A percentile compares a stretch with the other conserved stretches of the same genome.
phyloP scores from a whole-genome alignment of 148 eudicot species.

The Suaeda aralocaspica region DNA sequence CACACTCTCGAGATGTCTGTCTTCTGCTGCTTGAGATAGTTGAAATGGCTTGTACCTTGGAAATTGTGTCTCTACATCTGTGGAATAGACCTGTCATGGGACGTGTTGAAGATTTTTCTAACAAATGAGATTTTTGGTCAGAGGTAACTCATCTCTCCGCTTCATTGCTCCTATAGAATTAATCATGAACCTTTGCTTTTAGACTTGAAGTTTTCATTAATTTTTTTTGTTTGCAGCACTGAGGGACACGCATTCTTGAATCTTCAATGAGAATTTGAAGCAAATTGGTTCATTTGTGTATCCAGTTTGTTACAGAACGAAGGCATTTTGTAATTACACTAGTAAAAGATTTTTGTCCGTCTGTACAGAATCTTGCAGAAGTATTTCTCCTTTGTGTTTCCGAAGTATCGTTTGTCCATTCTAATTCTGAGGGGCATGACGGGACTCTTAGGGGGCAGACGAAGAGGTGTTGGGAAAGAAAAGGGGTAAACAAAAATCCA shows the following conservation, averaged over 20 bases:
- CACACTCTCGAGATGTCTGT: conserved; percentile 57
- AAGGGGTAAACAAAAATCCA: conserved; percentile 33
- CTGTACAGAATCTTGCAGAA: conserved; percentile 20
- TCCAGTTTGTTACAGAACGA: conserved; percentile 78
- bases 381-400: not conserved
- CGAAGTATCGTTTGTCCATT: not conserved
- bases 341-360: not conserved
- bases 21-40: conserved; percentile 58
- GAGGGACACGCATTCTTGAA: conserved; percentile 56
- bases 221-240: conserved; percentile 42
- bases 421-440: not conserved
- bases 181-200: not conserved
- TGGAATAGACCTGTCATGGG: conserved; percentile 84
- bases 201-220: no score
- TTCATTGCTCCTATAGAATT: not conserved
- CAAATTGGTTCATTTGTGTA: conserved; percentile 61
- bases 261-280: conserved; percentile 56
- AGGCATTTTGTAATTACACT: conserved; percentile 31
- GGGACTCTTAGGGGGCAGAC: not conserved
- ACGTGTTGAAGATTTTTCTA: conserved; percentile 79
- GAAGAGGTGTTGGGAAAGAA: not conserved
- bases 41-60: conserved; percentile 83
- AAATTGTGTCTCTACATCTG: conserved; percentile 71
- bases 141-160: conserved; percentile 47
- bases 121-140: conserved; percentile 51